phyloP scores from a whole-genome alignment of 2,329 filamentous ascomycete species.

The Lachnum nothofagi region DNA sequence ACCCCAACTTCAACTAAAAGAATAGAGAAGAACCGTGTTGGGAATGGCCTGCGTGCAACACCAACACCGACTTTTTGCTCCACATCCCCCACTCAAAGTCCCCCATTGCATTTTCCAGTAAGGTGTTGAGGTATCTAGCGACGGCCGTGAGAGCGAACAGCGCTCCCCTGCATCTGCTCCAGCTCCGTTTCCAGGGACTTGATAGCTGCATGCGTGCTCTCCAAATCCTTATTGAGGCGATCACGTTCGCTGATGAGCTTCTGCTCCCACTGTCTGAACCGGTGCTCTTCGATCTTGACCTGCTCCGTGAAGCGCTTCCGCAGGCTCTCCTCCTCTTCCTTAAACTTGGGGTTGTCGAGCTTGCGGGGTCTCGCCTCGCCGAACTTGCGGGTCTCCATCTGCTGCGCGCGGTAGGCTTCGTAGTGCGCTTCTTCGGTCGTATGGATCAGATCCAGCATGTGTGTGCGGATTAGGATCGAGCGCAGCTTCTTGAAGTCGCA shows the following conservation, averaged over 20 bases:
- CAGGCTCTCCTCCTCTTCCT: conserved; percentile 97
- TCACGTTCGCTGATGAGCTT: conserved; percentile 99
- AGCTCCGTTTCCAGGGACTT: conserved; percentile 89
- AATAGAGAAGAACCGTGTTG: conserved; percentile 24
- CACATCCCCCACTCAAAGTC: conserved; percentile 2
- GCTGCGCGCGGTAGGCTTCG: conserved; percentile 96
- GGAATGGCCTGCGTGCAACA: conserved; percentile 29
- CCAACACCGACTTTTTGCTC: conserved; percentile 16
- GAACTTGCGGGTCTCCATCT: conserved; percentile 99
- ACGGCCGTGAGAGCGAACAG: conserved; percentile 86
- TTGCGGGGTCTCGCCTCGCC: conserved; percentile 95
- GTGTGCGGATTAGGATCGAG: conserved; percentile 95
- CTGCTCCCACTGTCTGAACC: conserved; percentile 99
- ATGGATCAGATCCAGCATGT: conserved; percentile 99
- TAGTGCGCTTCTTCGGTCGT: conserved; percentile 99
- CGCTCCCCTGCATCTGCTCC: conserved; percentile 84
- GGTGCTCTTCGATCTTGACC: conserved; percentile 99
- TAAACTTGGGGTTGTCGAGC: conserved; percentile 99
- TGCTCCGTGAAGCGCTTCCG: conserved; percentile 99
- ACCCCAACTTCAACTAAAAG: conserved; percentile 9
- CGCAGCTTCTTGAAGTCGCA: conserved; percentile 99
- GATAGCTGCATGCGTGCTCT: conserved; percentile 92
- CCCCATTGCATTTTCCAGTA: no score
- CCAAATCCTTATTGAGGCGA: conserved; percentile 98
- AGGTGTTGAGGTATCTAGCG: no score